Percentiles rank a stretch among this genome's conserved stretches.
Conservation (phyloP, 202 grass and related monocot species). For the Zizania palustris region DNA sequence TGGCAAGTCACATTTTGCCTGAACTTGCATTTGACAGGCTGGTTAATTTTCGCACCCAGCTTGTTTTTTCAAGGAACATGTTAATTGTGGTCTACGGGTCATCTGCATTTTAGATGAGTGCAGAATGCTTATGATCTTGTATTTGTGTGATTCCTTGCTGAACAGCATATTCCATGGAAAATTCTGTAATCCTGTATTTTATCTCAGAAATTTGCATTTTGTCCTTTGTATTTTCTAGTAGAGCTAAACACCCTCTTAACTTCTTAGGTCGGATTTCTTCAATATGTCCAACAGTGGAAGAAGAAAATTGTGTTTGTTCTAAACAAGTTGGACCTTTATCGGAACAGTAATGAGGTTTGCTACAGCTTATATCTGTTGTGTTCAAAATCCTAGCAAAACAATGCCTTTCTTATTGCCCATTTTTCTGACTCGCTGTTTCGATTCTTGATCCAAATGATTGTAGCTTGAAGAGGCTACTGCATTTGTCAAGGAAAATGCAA, state of each 20-base stretch:
- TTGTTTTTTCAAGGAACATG: background rate
- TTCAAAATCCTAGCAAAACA: constrained; percentile 41
- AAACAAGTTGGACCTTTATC: constrained; percentile 94
- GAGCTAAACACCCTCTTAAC: constrained; percentile 28
- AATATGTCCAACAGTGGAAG: constrained; percentile 94
- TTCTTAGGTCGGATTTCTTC: constrained; percentile 92
- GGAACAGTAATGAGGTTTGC: constrained; percentile 73
- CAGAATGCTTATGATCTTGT: background rate
- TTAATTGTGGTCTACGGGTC: background rate
- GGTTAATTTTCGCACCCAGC: background rate
- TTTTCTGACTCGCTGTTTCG: constrained; percentile 42
- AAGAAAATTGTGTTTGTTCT: constrained; percentile 98
- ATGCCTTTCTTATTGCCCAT: constrained; percentile 15
- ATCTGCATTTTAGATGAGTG: constrained; percentile 2
- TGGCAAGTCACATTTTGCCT: background rate
- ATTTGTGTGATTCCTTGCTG: constrained; percentile 10
- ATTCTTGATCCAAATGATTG: constrained; percentile 44
- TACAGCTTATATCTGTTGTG: constrained; percentile 34
- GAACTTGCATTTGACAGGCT: background rate
- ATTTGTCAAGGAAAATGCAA: constrained; percentile 88
- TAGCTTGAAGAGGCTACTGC: constrained; percentile 92
- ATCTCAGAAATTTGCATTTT: constrained; percentile 13
- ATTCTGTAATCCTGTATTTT: constrained; percentile 22
- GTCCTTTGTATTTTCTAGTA: constrained; percentile 16
- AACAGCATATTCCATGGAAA: constrained; percentile 13